Percentiles rank a stretch among this genome's conserved stretches.
These are phyloP conservation scores for Simplicillium sp. DNA, from an alignment of 2,329 filamentous ascomycete genomes.

Conservation along the genomic window DNA sequence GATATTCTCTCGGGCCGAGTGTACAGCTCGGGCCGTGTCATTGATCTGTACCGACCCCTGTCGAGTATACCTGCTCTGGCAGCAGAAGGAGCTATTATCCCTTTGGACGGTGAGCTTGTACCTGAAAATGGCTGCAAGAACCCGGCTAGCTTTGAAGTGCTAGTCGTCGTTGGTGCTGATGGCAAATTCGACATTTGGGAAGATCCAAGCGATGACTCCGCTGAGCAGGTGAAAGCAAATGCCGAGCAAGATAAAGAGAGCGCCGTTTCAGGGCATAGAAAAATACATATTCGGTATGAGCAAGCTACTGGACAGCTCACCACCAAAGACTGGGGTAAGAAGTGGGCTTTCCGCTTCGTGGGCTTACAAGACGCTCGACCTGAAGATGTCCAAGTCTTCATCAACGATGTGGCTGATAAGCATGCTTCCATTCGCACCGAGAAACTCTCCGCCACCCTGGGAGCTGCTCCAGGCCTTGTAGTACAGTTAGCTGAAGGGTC, in stretches of 20 bases:
- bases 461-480: conserved; percentile 3
- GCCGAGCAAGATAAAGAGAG: conserved; percentile 13
- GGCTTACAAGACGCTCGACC: conserved; percentile 1
- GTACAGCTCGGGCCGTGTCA: conserved; percentile 40
- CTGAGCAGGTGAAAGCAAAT: no score
- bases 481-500: conserved; percentile 8
- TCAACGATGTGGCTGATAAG: not conserved
- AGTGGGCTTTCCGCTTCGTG: conserved; percentile 6
- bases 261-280: not conserved
- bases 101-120: conserved; percentile 31
- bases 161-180: conserved; percentile 31
- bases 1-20: conserved; percentile 43
- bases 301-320: conserved; percentile 6
- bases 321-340: conserved; percentile 2
- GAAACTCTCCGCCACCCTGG: conserved; percentile 4
- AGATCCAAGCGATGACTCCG: conserved; percentile 15
- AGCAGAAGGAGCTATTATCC: conserved; percentile 43
- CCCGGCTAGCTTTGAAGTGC: conserved; percentile 31
- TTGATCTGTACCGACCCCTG: conserved; percentile 36
- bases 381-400: not conserved
- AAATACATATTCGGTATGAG: conserved; percentile 4
- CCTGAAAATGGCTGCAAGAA: conserved; percentile 32
- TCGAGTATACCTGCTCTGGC: conserved; percentile 38
- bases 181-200: conserved; percentile 36
- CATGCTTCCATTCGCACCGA: conserved; percentile 2